These are phyloP conservation scores for Elsinoe perseae DNA, from an alignment of 2,329 filamentous ascomycete genomes.

Conservation along the genomic window DNA sequence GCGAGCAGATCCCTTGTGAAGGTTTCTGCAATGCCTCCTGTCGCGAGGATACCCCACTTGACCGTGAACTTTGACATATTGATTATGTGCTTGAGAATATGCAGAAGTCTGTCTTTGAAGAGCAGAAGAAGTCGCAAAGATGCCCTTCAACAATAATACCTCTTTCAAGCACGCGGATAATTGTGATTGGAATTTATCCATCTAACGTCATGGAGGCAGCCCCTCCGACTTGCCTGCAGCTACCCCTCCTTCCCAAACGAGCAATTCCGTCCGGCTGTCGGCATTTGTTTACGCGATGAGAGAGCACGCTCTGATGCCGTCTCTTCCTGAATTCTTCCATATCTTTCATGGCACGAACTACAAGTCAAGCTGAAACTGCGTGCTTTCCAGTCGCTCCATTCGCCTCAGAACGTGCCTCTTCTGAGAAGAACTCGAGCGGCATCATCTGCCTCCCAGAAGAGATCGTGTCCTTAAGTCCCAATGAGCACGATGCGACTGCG, in stretches of 20 bases:
- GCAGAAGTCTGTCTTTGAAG: neutral
- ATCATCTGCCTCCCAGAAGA: neutral
- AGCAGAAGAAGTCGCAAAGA: neutral
- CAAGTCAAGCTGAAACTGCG: neutral
- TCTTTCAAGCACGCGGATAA: neutral
- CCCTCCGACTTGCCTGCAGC: neutral
- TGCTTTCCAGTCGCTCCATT: neutral
- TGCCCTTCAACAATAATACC: neutral
- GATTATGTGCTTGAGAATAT: neutral
- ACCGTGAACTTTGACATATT: slow-evolving; percentile 19
- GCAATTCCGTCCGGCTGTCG: neutral
- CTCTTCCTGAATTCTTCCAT: neutral
- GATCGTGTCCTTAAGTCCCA: neutral
- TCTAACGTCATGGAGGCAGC: slow-evolving; percentile 4
- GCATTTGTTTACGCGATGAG: neutral
- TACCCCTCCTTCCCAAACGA: slow-evolving; percentile 2
- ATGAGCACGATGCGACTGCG: too few species aligned
- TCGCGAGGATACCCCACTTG: slow-evolving; percentile 41
- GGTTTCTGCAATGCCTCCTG: slow-evolving; percentile 41
- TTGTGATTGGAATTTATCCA: neutral
- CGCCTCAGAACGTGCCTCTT: neutral
- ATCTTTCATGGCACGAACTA: neutral
- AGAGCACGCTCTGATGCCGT: neutral
- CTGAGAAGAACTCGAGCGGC: neutral
- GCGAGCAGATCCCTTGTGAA: slow-evolving; percentile 71